phyloP scores from a whole-genome alignment of 495 filamentous ascomycete genomes.

The Thermothielavioides terrestris region DNA sequence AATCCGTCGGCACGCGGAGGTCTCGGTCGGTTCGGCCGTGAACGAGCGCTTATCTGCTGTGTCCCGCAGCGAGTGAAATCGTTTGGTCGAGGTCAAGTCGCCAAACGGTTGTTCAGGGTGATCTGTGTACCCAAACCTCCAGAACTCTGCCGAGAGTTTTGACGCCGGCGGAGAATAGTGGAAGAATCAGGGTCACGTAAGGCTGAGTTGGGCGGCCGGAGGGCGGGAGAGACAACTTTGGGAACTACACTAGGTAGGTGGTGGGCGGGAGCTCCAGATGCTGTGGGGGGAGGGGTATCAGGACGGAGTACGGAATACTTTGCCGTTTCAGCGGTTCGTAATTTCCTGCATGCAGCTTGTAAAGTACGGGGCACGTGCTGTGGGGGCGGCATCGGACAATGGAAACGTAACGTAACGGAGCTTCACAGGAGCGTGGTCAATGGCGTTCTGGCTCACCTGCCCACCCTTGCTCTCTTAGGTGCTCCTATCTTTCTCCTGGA shows the following conservation, averaged over 20 bases:
- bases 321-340: slow-evolving; percentile 8
- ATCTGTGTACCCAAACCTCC: background rate
- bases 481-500: too few species aligned
- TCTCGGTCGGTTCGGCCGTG: slow-evolving; percentile 1
- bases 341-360: too few species aligned
- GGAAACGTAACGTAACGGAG: too few species aligned
- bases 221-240: slow-evolving; percentile 15
- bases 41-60: slow-evolving; percentile 10
- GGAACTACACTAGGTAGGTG: too few species aligned
- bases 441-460: too few species aligned
- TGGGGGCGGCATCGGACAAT: too few species aligned
- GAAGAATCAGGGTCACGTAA: slow-evolving; percentile 10
- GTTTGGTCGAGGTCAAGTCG: slow-evolving; percentile 1
- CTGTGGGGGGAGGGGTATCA: slow-evolving; percentile 16
- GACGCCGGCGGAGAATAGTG: background rate
- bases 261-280: slow-evolving; percentile 12
- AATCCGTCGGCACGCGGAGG: background rate
- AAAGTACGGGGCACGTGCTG: background rate
- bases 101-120: background rate
- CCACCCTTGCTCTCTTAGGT: too few species aligned
- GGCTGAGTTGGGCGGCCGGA: slow-evolving; percentile 27
- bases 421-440: too few species aligned
- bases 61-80: slow-evolving; percentile 8
- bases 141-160: background rate
- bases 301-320: slow-evolving; percentile 14